phyloP scores from a whole-genome alignment of 805 yeast genomes.

The Myxozyma lipomycoides region DNA sequence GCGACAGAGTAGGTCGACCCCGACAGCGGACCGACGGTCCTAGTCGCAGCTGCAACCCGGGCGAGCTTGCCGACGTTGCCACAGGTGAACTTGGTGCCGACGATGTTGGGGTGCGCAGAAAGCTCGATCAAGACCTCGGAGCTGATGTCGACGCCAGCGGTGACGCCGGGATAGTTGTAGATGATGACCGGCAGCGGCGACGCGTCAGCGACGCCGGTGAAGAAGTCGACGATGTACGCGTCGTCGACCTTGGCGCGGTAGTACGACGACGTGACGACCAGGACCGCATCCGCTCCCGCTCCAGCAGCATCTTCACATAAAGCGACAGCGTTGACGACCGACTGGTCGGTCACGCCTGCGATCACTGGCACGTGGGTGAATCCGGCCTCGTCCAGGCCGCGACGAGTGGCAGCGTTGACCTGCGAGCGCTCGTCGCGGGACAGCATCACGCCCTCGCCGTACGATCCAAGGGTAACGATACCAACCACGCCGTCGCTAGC shows the following conservation, averaged over 20 bases:
- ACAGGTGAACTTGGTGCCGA: slow-evolving; percentile 47
- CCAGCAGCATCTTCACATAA: slow-evolving; percentile 31
- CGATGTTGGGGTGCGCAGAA: slow-evolving; percentile 41
- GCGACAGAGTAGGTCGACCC: slow-evolving; percentile 35
- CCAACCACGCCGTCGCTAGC: slow-evolving; percentile 47
- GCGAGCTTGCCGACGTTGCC: slow-evolving; percentile 49
- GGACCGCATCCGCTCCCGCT: slow-evolving; percentile 36
- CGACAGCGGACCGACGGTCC: slow-evolving; percentile 41
- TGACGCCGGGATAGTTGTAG: slow-evolving; percentile 49
- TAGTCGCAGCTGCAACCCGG: slow-evolving; percentile 29
- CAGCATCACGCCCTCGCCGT: slow-evolving; percentile 53
- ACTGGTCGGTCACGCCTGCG: slow-evolving; percentile 51
- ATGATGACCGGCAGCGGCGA: slow-evolving; percentile 45
- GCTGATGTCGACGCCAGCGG: slow-evolving; percentile 41
- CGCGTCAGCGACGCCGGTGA: slow-evolving; percentile 44
- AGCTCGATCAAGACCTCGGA: slow-evolving; percentile 43
- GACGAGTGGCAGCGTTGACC: slow-evolving; percentile 33
- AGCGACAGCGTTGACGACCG: slow-evolving; percentile 44
- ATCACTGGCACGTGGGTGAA: slow-evolving; percentile 42
- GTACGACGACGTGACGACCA: slow-evolving; percentile 46
- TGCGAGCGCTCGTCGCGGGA: slow-evolving; percentile 44
- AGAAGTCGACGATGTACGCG: slow-evolving; percentile 46
- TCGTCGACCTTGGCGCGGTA: slow-evolving; percentile 46
- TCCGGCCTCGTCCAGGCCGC: slow-evolving; percentile 40
- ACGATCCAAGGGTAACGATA: slow-evolving; percentile 49